A percentile compares a stretch with the other conserved stretches of the same genome.
Evolutionary conservation across 2,329 filamentous ascomycete genomes (phyloP).

Genomic region (Cladosporium sphaerospermum): DNA sequence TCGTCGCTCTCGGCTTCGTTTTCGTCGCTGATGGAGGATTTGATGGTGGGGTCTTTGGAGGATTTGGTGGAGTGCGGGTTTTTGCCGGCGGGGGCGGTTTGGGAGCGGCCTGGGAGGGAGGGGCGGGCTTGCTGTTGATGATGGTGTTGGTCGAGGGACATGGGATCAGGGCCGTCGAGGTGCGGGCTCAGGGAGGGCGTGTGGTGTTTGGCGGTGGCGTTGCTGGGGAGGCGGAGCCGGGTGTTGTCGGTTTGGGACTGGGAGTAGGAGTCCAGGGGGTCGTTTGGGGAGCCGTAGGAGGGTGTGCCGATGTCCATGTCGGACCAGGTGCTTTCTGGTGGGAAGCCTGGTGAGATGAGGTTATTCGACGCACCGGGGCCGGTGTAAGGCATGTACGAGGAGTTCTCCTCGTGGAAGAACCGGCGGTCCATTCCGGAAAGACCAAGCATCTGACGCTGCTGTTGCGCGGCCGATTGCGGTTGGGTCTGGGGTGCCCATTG

Average conservation of each 20-base stretch:
- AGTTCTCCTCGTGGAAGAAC: slow-evolving; percentile 22
- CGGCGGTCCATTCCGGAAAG: slow-evolving; percentile 25
- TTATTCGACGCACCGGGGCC: slow-evolving; percentile 15
- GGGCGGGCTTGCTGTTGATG: neutral
- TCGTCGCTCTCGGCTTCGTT: slow-evolving; percentile 25
- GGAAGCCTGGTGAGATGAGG: slow-evolving; percentile 22
- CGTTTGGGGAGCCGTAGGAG: slow-evolving; percentile 20
- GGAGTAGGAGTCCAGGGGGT: slow-evolving; percentile 19
- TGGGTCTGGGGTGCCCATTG: slow-evolving; percentile 12
- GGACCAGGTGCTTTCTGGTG: slow-evolving; percentile 21
- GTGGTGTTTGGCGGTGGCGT: slow-evolving; percentile 12
- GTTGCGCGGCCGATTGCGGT: slow-evolving; percentile 7
- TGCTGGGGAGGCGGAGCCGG: slow-evolving; percentile 14
- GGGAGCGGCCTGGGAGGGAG: neutral
- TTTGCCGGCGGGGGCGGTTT: slow-evolving; percentile 1
- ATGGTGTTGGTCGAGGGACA: neutral
- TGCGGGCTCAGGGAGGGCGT: slow-evolving; percentile 20
- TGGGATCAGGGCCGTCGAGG: slow-evolving; percentile 17
- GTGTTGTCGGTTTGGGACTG: slow-evolving; percentile 15
- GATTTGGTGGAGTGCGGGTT: neutral
- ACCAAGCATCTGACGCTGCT: slow-evolving; percentile 17
- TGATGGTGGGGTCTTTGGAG: neutral
- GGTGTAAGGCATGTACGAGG: slow-evolving; percentile 16
- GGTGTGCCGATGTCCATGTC: slow-evolving; percentile 28
- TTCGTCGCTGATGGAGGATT: slow-evolving; percentile 18